Percentiles rank a stretch among this genome's conserved stretches.
Evolutionary conservation across 2,329 filamentous ascomycete species (phyloP).

Genomic region (Blastomyces silverae): DNA sequence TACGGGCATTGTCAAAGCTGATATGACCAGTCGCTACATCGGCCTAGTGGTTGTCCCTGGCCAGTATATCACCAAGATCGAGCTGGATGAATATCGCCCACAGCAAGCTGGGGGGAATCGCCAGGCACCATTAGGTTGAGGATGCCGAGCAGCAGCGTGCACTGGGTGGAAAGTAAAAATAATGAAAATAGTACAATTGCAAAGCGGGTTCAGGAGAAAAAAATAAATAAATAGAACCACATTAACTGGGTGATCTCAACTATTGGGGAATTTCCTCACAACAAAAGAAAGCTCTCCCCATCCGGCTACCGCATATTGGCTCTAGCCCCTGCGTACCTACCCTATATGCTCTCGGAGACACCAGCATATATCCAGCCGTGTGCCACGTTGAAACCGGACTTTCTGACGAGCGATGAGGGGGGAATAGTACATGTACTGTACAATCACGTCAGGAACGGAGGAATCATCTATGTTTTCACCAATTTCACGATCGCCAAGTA

Average conservation of each 20-base stretch:
- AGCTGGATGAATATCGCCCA: slow-evolving; percentile 56
- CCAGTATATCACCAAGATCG: slow-evolving; percentile 76
- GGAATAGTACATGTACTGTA: too few species aligned
- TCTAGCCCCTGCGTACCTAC: too few species aligned
- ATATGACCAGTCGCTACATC: slow-evolving; percentile 79
- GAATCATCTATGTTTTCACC: neutral
- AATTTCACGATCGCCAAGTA: neutral
- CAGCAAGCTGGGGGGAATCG: neutral
- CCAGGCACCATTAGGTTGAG: neutral
- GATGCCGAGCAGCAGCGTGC: neutral
- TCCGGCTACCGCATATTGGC: neutral
- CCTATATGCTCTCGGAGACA: neutral
- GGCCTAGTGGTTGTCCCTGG: slow-evolving; percentile 87
- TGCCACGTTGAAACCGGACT: neutral
- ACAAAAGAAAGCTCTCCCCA: neutral
- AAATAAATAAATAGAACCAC: neutral
- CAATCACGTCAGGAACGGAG: too few species aligned
- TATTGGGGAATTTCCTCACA: neutral
- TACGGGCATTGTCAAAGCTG: slow-evolving; percentile 48
- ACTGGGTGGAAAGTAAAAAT: neutral
- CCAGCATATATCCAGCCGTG: neutral
- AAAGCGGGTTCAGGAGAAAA: neutral
- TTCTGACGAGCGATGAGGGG: neutral
- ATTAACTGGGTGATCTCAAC: neutral
- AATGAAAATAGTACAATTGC: neutral